Evolutionary conservation across 129 eudicot genomes (phyloP), one percentile per base, ranked within the genome.

Genomic region (Flaveria trinervia): DNA sequence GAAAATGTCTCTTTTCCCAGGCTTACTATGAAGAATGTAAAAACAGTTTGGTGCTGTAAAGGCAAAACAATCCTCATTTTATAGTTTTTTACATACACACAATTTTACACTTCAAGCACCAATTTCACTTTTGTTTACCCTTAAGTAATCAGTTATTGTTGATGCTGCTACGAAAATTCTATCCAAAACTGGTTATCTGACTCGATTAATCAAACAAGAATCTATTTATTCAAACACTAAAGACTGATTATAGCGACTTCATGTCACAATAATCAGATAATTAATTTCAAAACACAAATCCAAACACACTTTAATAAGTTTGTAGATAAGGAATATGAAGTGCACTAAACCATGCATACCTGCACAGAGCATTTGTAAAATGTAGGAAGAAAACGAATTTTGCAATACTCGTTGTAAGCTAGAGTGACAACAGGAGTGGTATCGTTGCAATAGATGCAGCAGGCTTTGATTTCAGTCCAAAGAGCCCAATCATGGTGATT

Each of bases 401-500:
- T 93, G 96, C 96, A 93, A 33, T 90, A 93, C 80, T 91, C 97
- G 11, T 93, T 89, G 78, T 90, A 93, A 77, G 89, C 73, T 59
- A 93, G 6, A 12, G 96, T 90, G 68, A 85, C 14, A 23, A 91
- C 70, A 64, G 76, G 25, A 93, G 88, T 1, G 96, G 96, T 56
- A 93, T 84, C 16, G 96, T 91, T 25, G 92, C 85, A 14, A 93
- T 48, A 33, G 96, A 82, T 74, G 97, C 98, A 10, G 96, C 80
- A 7, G 97, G 97, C 84, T 93, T 93, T 48, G 88, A 89, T 80
- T 93, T 93, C 65, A 93, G 57, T 80, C 98, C 97, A 84, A 93
- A 93, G 1, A 93, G 88, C 65, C 98, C 98, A 46, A 93, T 89
- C 98, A 93, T 93, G n/a, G 97, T 88, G 71, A 93, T 81, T 84